Evolutionary conservation across 371 early-diverging fungal species (phyloP).

Genomic region (Dichotomocladium elegans): DNA sequence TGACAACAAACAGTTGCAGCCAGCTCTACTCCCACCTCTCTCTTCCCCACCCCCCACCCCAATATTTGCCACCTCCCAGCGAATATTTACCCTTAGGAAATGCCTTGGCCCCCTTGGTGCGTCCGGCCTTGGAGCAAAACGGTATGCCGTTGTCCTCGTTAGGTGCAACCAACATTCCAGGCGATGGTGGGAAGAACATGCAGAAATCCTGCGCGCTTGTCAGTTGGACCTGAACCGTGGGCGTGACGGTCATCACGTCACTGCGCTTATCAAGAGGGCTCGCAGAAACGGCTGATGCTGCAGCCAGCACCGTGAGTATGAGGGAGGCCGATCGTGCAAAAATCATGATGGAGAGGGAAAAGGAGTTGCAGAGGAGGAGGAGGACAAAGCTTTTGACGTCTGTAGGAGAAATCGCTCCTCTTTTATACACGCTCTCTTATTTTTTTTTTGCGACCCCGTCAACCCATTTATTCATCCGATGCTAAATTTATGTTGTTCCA

Average conservation of each 20-base stretch:
- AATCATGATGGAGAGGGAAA: neutral
- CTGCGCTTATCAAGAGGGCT: neutral
- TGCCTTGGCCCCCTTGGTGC: constrained; percentile 38
- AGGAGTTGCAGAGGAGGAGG: neutral
- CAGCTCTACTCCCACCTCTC: too few relatives aligned
- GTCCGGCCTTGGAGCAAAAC: constrained; percentile 42
- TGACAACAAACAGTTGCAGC: neutral
- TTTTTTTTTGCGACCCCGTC: too few relatives aligned
- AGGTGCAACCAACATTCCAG: constrained; percentile 49
- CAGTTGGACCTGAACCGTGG: constrained; percentile 5
- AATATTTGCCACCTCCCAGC: neutral
- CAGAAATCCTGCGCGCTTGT: constrained; percentile 40
- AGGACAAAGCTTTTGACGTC: too few relatives aligned
- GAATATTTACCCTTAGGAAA: constrained; percentile 40
- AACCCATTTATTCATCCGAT: too few relatives aligned
- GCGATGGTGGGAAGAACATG: constrained; percentile 56
- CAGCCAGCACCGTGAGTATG: neutral
- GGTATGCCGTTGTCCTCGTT: constrained; percentile 52
- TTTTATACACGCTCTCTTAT: too few relatives aligned
- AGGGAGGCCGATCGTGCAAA: neutral
- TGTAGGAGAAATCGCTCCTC: too few relatives aligned
- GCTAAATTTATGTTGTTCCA: too few relatives aligned
- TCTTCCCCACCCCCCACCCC: too few relatives aligned
- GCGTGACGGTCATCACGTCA: neutral
- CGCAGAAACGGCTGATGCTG: neutral